Base-by-base conservation (phyloP, 768 basidiomycete species). In the Tricholoma saponaceum region DNA sequence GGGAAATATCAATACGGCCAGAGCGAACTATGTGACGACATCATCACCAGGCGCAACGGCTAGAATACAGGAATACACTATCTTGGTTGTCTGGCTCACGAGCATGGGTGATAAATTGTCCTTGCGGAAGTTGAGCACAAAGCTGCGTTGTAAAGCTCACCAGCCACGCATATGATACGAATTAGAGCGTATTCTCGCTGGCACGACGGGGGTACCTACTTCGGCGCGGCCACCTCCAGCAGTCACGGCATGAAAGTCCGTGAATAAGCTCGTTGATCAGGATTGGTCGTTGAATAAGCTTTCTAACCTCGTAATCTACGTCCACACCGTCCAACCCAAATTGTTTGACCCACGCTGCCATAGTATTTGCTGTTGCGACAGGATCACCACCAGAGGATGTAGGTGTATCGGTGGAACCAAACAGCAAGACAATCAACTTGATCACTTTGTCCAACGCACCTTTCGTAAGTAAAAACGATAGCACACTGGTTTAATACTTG, bases 281-380 rank as follows among this genome's bases (percentile, higher is more conserved):
- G 22, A 39, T 4, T 52, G 49, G 37, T 5, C 18, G 12, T 20
- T 22, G 23, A 52, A 55, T 6, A 54, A 37, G 30, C 51, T 30
- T 14, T 56, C 60, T 16, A 37, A 72, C 71, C 69, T 80, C 83
- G 58, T 83, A 84, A 66, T 84, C 83, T 53, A 85, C 79, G 64
- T 84, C 83, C 7, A 84, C 77, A 56, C 84, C 83, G 60, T 85
- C 83, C 23, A 84, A 70, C 49, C 71, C 64, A 58, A 73, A 79
- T 60, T 76, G 60, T 60, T 75, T 75, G 46, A 84, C 83, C 69
- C 72, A 85, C 18, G 74, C 73, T 1, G 83, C 82, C 62, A 84
- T 74, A 6, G 73, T 76, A 60, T 80, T 74, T 0, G 83, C 83
- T 1, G 77, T 76, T 6, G 65, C 64, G 2, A 74, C 67, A 12